Evolutionary conservation across 805 yeast species (phyloP).

Genomic region (Candida patagonica): DNA sequence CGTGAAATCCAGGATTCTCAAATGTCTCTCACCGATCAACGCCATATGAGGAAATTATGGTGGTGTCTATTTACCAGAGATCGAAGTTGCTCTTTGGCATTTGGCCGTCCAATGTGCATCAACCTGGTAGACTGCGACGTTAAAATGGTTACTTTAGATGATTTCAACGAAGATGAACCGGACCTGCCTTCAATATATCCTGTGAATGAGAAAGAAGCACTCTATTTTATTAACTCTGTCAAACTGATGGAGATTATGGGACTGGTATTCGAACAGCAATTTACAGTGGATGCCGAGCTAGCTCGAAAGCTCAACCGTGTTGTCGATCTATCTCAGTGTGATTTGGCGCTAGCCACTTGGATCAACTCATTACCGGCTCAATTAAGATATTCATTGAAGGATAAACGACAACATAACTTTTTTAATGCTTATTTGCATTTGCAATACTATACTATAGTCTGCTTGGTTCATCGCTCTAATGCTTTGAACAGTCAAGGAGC

Average conservation of each 20-base stretch:
- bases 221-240: constrained; percentile 52
- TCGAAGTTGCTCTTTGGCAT: constrained; percentile 57
- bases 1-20: constrained; percentile 37
- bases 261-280: constrained; percentile 57
- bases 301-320: constrained; percentile 33
- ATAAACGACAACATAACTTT: constrained; percentile 43
- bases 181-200: constrained; percentile 33
- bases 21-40: constrained; percentile 34
- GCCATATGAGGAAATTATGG: constrained; percentile 61
- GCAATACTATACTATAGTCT: constrained; percentile 64
- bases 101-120: constrained; percentile 63
- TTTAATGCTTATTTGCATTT: constrained; percentile 52
- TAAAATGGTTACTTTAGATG: constrained; percentile 58
- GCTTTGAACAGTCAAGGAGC: constrained; percentile 29
- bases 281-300: constrained; percentile 57
- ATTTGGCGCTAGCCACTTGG: constrained; percentile 71
- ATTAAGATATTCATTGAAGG: constrained; percentile 52
- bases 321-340: constrained; percentile 54
- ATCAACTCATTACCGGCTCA: constrained; percentile 55
- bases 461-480: constrained; percentile 62
- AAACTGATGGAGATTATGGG: constrained; percentile 66
- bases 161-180: constrained; percentile 47
- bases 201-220: constrained; percentile 39
- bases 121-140: constrained; percentile 69
- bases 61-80: constrained; percentile 72